Evolutionary conservation across 225 moss, liverwort and hornwort genomes (phyloP).

Genomic region (Polytrichum commune): DNA sequence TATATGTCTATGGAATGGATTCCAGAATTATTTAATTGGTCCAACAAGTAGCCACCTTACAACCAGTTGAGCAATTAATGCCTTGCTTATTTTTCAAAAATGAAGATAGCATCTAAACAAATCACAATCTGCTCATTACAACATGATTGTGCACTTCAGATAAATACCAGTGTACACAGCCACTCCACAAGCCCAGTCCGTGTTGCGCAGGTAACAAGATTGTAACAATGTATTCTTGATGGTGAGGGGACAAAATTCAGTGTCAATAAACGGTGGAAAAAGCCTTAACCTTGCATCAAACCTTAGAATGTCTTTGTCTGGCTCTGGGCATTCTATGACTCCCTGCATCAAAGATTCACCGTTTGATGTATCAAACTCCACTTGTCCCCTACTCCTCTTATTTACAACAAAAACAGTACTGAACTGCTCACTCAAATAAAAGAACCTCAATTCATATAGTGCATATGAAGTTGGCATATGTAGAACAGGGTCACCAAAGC

Average conservation of each 20-base stretch:
- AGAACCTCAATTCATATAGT: too few species aligned
- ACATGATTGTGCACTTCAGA: constrained; percentile 8
- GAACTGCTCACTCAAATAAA: too few species aligned
- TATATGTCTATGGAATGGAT: too few species aligned
- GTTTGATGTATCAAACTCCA: not conserved
- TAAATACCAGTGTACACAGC: constrained; percentile 88
- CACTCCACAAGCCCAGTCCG: constrained; percentile 96
- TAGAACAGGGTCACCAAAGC: not conserved
- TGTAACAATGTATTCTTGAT: constrained; percentile 85
- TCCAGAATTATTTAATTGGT: too few species aligned
- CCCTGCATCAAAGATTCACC: constrained; percentile 51
- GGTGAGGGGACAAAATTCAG: constrained; percentile 77
- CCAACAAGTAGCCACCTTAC: too few species aligned
- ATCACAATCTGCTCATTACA: too few species aligned
- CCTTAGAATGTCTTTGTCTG: constrained; percentile 85
- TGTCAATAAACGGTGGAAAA: constrained; percentile 70
- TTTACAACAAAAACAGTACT: too few species aligned
- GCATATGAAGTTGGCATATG: not conserved
- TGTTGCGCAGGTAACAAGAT: constrained; percentile 89
- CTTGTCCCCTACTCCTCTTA: not conserved
- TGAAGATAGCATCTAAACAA: too few species aligned
- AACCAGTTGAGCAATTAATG: too few species aligned
- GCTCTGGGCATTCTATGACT: constrained; percentile 82
- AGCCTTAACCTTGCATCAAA: constrained; percentile 87
- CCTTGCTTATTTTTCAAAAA: too few species aligned